Evolutionary conservation across 1,284 basidiomycete species (phyloP).

Genomic region (Apiotrichum domesticum): DNA sequence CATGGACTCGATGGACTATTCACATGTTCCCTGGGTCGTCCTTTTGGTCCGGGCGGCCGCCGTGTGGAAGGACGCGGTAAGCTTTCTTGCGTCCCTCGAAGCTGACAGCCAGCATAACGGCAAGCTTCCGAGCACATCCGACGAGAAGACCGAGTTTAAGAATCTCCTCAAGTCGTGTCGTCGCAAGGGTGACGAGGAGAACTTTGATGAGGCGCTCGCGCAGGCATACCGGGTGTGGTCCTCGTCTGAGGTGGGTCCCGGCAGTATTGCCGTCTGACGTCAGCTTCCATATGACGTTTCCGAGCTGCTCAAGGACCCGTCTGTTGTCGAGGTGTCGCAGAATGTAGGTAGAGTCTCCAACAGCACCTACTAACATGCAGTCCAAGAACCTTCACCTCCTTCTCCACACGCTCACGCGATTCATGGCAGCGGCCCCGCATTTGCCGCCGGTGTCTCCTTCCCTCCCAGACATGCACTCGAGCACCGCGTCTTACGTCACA

Average conservation of each 20-base stretch:
- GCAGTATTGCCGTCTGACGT: background rate
- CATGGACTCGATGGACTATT: conserved; percentile 79
- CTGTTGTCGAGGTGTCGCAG: conserved; percentile 47
- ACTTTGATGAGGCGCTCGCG: conserved; percentile 85
- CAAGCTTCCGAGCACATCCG: conserved; percentile 46
- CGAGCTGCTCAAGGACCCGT: conserved; percentile 60
- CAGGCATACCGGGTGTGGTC: conserved; percentile 72
- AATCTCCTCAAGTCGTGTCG: conserved; percentile 37
- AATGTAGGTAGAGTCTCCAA: conserved; percentile 29
- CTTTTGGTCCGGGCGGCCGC: conserved; percentile 76
- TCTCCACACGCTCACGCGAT: conserved; percentile 65
- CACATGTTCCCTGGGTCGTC: conserved; percentile 78
- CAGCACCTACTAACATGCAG: conserved; percentile 18
- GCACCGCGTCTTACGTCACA: conserved; percentile 64
- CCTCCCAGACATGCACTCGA: conserved; percentile 94
- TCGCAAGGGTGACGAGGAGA: conserved; percentile 80
- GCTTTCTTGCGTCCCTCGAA: conserved; percentile 1
- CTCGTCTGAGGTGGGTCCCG: conserved; percentile 53
- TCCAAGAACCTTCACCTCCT: conserved; percentile 77
- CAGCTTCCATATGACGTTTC: conserved; percentile 63
- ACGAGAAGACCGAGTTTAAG: conserved; percentile 76
- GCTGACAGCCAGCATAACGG: conserved; percentile 27
- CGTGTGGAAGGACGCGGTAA: conserved; percentile 60
- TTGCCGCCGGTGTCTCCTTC: conserved; percentile 60
- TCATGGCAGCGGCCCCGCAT: conserved; percentile 47